phyloP scores from a whole-genome alignment of 2,329 filamentous ascomycete species.

The Ceratocystis lukuohia region DNA sequence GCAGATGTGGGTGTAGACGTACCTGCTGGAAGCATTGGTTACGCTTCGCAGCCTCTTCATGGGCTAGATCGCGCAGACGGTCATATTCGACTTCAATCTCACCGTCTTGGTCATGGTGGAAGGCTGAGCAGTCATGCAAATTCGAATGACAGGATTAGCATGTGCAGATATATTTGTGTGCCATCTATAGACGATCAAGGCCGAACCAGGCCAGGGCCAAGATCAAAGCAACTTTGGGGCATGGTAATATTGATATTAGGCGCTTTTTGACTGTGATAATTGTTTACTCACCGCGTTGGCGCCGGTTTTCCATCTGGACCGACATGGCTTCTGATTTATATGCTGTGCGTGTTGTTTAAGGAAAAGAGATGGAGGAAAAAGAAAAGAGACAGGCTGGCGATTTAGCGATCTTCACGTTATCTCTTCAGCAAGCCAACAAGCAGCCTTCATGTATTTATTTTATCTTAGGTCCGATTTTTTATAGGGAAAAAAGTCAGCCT shows the following conservation, averaged over 20 bases:
- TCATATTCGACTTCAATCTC: conserved; percentile 81
- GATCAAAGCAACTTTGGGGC: neutral
- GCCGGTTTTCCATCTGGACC: neutral
- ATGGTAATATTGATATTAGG: neutral
- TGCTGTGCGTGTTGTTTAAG: neutral
- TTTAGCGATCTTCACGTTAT: neutral
- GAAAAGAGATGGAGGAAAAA: neutral
- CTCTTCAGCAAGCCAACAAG: neutral
- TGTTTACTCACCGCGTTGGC: conserved; percentile 14
- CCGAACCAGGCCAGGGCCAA: too few species aligned
- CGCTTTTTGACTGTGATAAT: neutral
- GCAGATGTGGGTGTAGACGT: conserved; percentile 19
- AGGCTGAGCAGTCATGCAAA: conserved; percentile 40
- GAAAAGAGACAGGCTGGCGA: neutral
- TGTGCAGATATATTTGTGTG: neutral
- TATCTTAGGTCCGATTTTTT: neutral
- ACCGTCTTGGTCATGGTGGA: conserved; percentile 55
- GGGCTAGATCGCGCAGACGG: conserved; percentile 69
- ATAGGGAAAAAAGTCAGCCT: neutral
- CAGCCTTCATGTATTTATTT: neutral
- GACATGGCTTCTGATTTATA: conserved; percentile 8
- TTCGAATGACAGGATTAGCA: neutral
- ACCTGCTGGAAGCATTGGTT: conserved; percentile 63
- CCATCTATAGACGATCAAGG: too few species aligned
- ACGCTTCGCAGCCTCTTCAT: conserved; percentile 66